Evolutionary conservation across 805 yeast genomes (phyloP), one percentile per base, ranked within the genome.

Genomic region (Metschnikowia shivogae): DNA sequence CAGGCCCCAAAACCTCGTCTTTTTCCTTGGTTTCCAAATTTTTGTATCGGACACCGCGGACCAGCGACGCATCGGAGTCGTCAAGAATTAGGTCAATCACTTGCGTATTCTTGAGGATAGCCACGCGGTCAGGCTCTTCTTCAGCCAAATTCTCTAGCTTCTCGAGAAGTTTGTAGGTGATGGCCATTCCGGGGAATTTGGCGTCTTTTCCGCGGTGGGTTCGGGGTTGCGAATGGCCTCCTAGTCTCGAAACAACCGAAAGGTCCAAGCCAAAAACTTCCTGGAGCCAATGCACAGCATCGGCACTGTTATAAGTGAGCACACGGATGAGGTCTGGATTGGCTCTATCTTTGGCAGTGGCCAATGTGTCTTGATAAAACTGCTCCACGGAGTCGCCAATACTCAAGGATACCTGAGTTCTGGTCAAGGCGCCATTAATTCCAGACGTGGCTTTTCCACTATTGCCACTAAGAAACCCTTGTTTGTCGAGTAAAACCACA

Each of bases 211-310:
- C 90, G 54, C 95, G 74, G 61, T 87, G 95, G 1, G 96, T 87
- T 61, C 96, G 73, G 17, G 88, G 81, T 40, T 74, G 79, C 1
- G 89, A 81, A 59, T 87, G 95, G 3, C 96, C 96, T 24, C 95
- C 95, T 35, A 87, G 64, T 54, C 86, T 77, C n/a, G 87, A 76
- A 10, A 87, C 84, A 12, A 82, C 70, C 6, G 85, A 75, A 45
- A 87, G 66, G 54, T 82, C 86, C 40, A 86, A 65, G 6, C 72
- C 74, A 54, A 86, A 80, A 4, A 73, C 76, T 27, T 76, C 73
- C 53, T 83, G 84, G 42, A 87, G 72, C 92, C 95, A 87, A 39
- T 78, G 77, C 39, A 87, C 75, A 0, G 93, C 90, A 35, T 72
- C 75, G 5, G 77, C 80, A 2, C 89, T 81, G 36, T 83, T 80